Conservation (phyloP, 345 rosid genomes). For the Nasturtium officinale region DNA sequence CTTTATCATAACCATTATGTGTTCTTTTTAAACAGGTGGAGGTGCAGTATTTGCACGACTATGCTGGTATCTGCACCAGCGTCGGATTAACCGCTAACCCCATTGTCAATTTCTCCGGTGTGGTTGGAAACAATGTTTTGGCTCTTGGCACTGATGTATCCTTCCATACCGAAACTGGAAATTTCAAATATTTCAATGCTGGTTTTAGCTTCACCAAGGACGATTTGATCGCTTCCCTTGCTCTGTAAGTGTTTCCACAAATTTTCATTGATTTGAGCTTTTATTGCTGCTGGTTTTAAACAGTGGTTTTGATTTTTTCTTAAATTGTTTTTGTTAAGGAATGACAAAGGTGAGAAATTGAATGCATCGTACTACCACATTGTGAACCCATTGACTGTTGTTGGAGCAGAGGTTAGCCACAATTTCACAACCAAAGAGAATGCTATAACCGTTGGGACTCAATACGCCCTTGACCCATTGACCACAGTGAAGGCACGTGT, state of each 20-base stretch:
- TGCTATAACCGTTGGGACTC: slow-evolving; percentile 78
- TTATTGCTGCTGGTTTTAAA: not conserved
- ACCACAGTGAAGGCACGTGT: slow-evolving; percentile 86
- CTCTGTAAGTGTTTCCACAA: slow-evolving; percentile 61
- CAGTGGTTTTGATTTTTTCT: not conserved
- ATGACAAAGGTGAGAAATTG: slow-evolving; percentile 75
- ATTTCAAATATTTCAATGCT: slow-evolving; percentile 75
- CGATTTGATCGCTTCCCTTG: slow-evolving; percentile 76
- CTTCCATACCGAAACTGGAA: slow-evolving; percentile 76
- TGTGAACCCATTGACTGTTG: slow-evolving; percentile 85
- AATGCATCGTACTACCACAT: slow-evolving; percentile 90
- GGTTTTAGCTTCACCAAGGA: slow-evolving; percentile 66
- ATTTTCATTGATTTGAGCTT: not conserved
- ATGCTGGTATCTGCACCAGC: slow-evolving; percentile 84
- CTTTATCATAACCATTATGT: not conserved
- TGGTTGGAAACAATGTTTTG: slow-evolving; percentile 62
- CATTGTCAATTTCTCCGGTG: slow-evolving; percentile 83
- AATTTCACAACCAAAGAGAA: slow-evolving; percentile 82
- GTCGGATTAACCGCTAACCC: slow-evolving; percentile 87
- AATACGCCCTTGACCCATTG: slow-evolving; percentile 86
- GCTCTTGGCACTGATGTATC: slow-evolving; percentile 89
- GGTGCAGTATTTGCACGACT: slow-evolving; percentile 87
- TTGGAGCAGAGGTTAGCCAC: slow-evolving; percentile 93
- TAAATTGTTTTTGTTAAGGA: slow-evolving; percentile 48
- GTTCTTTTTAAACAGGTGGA: slow-evolving; percentile 59